These are phyloP conservation scores for Neurospora sp. DNA, from an alignment of 495 filamentous ascomycete genomes.

Conservation along the genomic window DNA sequence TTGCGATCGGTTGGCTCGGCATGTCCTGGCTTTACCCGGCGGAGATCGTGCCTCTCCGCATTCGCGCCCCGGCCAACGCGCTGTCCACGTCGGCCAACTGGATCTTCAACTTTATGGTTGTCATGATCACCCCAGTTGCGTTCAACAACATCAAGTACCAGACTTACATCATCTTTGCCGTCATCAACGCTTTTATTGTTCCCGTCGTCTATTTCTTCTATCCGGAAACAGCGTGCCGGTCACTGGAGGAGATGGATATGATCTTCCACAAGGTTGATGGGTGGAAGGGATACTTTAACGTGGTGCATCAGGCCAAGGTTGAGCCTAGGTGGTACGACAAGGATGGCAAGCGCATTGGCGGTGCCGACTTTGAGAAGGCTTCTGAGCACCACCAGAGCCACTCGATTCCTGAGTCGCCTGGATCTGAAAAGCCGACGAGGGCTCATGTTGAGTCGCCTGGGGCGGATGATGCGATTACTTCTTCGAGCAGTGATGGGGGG, in stretches of 20 bases:
- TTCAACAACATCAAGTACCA: constrained; percentile 57
- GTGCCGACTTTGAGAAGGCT: not conserved
- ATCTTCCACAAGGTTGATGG: constrained; percentile 55
- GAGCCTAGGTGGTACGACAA: constrained; percentile 55
- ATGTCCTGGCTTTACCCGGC: constrained; percentile 54
- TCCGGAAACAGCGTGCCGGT: constrained; percentile 63
- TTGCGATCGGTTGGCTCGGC: constrained; percentile 48
- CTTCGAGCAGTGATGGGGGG: not conserved
- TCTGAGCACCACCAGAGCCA: not conserved
- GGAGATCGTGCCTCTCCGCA: constrained; percentile 62
- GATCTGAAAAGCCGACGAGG: not conserved
- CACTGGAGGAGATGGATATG: constrained; percentile 64
- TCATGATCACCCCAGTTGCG: constrained; percentile 62
- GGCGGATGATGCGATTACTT: not conserved
- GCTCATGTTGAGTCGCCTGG: not conserved
- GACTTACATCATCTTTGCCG: constrained; percentile 74
- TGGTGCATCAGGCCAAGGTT: constrained; percentile 48
- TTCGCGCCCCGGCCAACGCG: constrained; percentile 65
- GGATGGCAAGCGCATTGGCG: not conserved
- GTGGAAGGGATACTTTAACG: constrained; percentile 42
- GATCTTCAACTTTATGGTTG: constrained; percentile 53
- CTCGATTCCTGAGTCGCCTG: not conserved
- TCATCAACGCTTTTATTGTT: constrained; percentile 63
- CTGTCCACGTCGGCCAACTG: constrained; percentile 57
- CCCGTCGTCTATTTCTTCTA: constrained; percentile 67